phyloP scores from a whole-genome alignment of 164 flowering plant genomes.

The Umbellularia californica region DNA sequence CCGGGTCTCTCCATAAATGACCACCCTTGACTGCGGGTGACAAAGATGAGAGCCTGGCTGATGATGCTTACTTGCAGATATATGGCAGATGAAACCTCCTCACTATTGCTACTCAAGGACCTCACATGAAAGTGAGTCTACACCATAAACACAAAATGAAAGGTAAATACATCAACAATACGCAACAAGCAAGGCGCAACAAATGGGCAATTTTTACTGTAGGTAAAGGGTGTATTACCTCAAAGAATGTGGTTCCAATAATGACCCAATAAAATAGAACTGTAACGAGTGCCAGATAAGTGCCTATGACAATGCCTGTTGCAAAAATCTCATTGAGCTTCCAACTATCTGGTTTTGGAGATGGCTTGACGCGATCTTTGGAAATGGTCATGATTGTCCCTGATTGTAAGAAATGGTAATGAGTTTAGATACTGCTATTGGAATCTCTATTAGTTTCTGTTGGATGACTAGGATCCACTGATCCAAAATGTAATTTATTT shows the following conservation, averaged over 20 bases:
- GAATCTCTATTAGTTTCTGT: neutral
- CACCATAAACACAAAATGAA: slow-evolving; percentile 3
- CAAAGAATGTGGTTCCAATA: slow-evolving; percentile 55
- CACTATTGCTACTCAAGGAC: slow-evolving; percentile 18
- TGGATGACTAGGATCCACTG: neutral
- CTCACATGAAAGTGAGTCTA: slow-evolving; percentile 43
- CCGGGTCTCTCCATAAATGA: slow-evolving; percentile 81
- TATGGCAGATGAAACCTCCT: slow-evolving; percentile 48
- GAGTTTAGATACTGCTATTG: neutral
- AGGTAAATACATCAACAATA: neutral
- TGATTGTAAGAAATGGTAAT: slow-evolving; percentile 13
- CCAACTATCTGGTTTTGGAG: slow-evolving; percentile 88
- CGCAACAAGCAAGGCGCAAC: neutral
- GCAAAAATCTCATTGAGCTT: slow-evolving; percentile 82
- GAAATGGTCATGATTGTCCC: slow-evolving; percentile 93
- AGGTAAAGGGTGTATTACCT: slow-evolving; percentile 41
- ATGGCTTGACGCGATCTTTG: slow-evolving; percentile 79
- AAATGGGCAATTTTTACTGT: neutral
- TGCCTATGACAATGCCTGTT: slow-evolving; percentile 79
- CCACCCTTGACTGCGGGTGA: slow-evolving; percentile 78
- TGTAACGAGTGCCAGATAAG: slow-evolving; percentile 78
- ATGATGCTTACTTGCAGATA: slow-evolving; percentile 68
- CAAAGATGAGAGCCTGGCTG: slow-evolving; percentile 63
- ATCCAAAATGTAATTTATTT: neutral
- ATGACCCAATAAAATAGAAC: slow-evolving; percentile 76